A percentile compares a stretch with the other conserved stretches of the same genome.
These are phyloP conservation scores for Pseudozyma tsukubaensis DNA, from an alignment of 1,284 basidiomycete genomes.

Conservation along the genomic window DNA sequence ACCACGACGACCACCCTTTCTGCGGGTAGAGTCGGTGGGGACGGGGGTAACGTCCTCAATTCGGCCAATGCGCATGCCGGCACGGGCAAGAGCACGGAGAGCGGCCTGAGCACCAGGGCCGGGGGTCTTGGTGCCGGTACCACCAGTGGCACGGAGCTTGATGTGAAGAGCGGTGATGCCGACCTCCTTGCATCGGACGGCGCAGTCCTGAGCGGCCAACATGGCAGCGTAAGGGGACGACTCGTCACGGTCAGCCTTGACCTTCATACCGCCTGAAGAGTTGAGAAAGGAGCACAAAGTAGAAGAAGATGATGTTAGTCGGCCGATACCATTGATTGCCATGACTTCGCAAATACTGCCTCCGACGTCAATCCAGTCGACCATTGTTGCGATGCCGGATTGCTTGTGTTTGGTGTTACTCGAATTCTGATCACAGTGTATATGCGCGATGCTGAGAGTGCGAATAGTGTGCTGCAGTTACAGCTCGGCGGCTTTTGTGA, in stretches of 20 bases:
- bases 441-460: too few relatives aligned
- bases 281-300: neutral
- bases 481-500: neutral
- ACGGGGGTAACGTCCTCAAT: slow-evolving; percentile 93
- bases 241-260: slow-evolving; percentile 99
- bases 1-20: slow-evolving; percentile 99
- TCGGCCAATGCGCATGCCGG: slow-evolving; percentile 97
- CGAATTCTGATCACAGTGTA: too few relatives aligned
- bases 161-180: slow-evolving; percentile 97
- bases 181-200: slow-evolving; percentile 95
- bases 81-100: slow-evolving; percentile 96
- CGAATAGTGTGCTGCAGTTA: too few relatives aligned
- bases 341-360: neutral
- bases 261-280: slow-evolving; percentile 91
- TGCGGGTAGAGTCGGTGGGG: slow-evolving; percentile 95
- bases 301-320: neutral
- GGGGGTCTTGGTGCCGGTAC: slow-evolving; percentile 98
- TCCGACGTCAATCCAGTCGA: slow-evolving; percentile 1
- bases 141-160: slow-evolving; percentile 98
- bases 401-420: neutral
- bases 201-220: slow-evolving; percentile 98
- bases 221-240: slow-evolving; percentile 99
- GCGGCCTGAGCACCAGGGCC: slow-evolving; percentile 98
- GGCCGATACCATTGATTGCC: neutral
- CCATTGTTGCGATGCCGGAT: neutral